Evolutionary conservation across 2,329 filamentous ascomycete genomes (phyloP), one percentile per base, ranked within the genome.

Genomic region (Berkeleyomyces rouxiae): DNA sequence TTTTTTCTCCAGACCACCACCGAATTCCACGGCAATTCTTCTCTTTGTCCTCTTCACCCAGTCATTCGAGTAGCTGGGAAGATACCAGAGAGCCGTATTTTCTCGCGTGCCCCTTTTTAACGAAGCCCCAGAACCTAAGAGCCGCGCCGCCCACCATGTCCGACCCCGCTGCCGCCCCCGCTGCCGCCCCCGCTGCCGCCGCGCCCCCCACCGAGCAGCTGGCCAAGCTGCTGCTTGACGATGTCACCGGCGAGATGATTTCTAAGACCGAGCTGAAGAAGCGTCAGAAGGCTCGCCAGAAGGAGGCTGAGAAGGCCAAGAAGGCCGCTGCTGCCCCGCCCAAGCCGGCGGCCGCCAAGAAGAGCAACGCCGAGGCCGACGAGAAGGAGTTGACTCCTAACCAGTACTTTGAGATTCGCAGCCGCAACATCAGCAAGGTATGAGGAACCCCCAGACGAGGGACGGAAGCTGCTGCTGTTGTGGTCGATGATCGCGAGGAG

Each of bases 321-420:
- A 92, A 90, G 80, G 87, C 84, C 37, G 87, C 88, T 61, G 65
- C 82, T 59, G 79, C 84, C 65, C 78, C 82, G 43, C 79, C 82
- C 47, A 78, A 79, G 67, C 76, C 82, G 53, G 79, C 80, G 68
- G 76, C 79, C 66, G 82, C 82, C 66, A 85, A 89, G 74, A 88
- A 87, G 79, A 86, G 79, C 67, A 83, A 87, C 66, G 87, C 90
- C 70, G 87, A 96, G 72, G 79, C 77, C 39, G 71, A 72, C 61
- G 79, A 82, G 72, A 79, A 79, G 73, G 78, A 81, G 66, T 73
- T 81, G 63, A 79, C 79, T 64, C 79, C 79, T 42, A 80, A 80
- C 72, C 79, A 83, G 73, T 99, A 97, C 79, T 96, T 96, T 73
- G 93, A 99, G 77, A 95, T 97, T 72, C 88, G 93, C 66, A 95